Evolutionary conservation across 2,329 filamentous ascomycete genomes (phyloP), one percentile per base, ranked within the genome.

Genomic region (Aspergillus japonicus): DNA sequence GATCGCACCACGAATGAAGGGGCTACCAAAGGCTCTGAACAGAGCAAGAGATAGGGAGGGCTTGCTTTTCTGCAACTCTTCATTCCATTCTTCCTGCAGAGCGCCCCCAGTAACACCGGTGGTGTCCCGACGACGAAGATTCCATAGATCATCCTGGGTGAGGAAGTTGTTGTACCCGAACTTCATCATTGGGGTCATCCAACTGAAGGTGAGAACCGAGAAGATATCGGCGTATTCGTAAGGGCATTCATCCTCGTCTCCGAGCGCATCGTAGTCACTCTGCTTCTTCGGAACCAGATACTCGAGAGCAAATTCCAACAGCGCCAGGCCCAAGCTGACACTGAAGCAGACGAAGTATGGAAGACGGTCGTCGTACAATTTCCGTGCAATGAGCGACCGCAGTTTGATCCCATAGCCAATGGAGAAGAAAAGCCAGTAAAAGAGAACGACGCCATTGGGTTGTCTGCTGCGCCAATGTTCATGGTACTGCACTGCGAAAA

Each of bases 151-250:
- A 64, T 97, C 91, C 74, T 98, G 92, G 1, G 92, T 96, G 62
- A 99, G 82, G 74, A 87, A 99, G 60, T 93, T 87, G 71, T 89
- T 91, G 80, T 99, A 98, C 1, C 95, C 95, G 71, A 89, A 89
- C 72, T 88, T 92, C 95, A 99, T 99, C 85, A 99, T 80, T 0
- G 95, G 93, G 0, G 95, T 98, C 94, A 99, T 97, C 95, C 95
- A 99, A 57, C 90, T 89, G 75, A 99, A 99, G 0, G 94, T 96
- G 50, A 99, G 83, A 54, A 91, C 87, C 4, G 94, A 96, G 78
- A 99, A 99, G 55, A 98, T 83, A 61, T 94, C 92, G 12, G 95
- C 93, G 74, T 96, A 96, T 77, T 98, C 93, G 63, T 91, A 87
- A 0, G 83, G 83, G 62, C 87, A 90, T 75, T 90, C 88, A 66